A percentile compares a stretch with the other conserved stretches of the same genome.
These are phyloP conservation scores for Tulasnella sp. DNA, from an alignment of 768 basidiomycete genomes.

Conservation along the genomic window DNA sequence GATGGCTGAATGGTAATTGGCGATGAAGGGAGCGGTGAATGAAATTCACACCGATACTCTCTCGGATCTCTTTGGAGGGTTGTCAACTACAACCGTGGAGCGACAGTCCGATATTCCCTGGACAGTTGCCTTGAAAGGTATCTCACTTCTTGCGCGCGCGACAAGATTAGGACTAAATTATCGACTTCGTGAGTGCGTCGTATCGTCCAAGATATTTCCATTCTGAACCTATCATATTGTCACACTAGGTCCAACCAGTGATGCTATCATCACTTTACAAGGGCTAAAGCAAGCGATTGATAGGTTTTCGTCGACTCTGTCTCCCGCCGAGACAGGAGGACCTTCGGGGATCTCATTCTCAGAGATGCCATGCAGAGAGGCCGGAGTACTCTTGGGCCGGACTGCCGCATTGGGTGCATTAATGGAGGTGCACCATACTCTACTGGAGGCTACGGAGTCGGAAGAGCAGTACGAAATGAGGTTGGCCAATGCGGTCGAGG, in stretches of 20 bases:
- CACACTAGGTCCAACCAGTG: background rate
- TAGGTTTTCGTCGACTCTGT: background rate
- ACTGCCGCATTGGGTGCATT: background rate
- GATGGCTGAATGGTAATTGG: too few relatives aligned
- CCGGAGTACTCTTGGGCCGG: background rate
- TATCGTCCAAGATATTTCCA: background rate
- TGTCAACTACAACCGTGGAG: background rate
- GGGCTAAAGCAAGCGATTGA: background rate
- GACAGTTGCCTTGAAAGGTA: background rate
- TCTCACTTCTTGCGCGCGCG: background rate
- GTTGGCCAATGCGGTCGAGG: background rate
- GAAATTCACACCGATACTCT: background rate
- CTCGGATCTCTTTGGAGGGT: background rate
- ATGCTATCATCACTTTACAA: background rate
- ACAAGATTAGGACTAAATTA: background rate
- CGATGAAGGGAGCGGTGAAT: background rate
- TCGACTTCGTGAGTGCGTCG: background rate
- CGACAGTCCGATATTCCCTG: background rate
- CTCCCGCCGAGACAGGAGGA: background rate
- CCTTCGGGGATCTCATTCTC: background rate
- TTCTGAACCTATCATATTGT: background rate
- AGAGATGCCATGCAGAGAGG: background rate
- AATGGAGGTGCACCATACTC: background rate
- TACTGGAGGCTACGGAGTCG: background rate
- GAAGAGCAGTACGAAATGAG: background rate